phyloP scores from a whole-genome alignment of 2,329 filamentous ascomycete genomes.

The Xylariaceae sp. region DNA sequence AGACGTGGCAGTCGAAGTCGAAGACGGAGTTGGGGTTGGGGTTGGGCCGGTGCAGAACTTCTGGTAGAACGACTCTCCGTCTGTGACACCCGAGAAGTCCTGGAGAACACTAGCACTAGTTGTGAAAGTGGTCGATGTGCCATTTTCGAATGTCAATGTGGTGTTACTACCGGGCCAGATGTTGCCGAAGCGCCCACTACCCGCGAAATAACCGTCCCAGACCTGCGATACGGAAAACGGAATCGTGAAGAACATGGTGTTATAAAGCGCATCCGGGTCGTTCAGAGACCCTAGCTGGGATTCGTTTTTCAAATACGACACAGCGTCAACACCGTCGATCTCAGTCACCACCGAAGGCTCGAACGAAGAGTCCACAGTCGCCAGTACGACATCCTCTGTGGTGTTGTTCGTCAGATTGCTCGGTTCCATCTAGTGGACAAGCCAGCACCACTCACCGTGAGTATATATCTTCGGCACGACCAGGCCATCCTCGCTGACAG shows the following conservation, averaged over 20 bases:
- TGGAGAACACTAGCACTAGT: conserved; percentile 1
- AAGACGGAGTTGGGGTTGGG: not conserved
- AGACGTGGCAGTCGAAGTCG: conserved; percentile 2
- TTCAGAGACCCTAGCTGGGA: conserved; percentile 2
- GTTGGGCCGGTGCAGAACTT: conserved; percentile 7
- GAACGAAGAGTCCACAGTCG: not conserved
- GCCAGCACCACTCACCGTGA: conserved; percentile 6
- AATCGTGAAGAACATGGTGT: conserved; percentile 9
- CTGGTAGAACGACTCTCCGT: conserved; percentile 9
- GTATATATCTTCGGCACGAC: conserved; percentile 5
- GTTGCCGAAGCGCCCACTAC: conserved; percentile 5
- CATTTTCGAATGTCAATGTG: conserved; percentile 9
- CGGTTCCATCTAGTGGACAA: conserved; percentile 1
- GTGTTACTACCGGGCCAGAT: conserved; percentile 8
- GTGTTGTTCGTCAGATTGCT: not conserved
- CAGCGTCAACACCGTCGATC: conserved; percentile 8
- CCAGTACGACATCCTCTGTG: not conserved
- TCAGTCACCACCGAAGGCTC: conserved; percentile 6
- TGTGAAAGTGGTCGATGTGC: conserved; percentile 8
- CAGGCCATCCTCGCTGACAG: conserved; percentile 9
- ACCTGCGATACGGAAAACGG: conserved; percentile 4
- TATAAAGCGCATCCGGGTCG: conserved; percentile 11
- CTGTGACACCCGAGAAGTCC: conserved; percentile 3
- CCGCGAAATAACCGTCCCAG: conserved; percentile 8
- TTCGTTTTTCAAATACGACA: conserved; percentile 6